These are phyloP conservation scores for Tetracladium marchalianum DNA, from an alignment of 495 filamentous ascomycete species.

Conservation along the genomic window DNA sequence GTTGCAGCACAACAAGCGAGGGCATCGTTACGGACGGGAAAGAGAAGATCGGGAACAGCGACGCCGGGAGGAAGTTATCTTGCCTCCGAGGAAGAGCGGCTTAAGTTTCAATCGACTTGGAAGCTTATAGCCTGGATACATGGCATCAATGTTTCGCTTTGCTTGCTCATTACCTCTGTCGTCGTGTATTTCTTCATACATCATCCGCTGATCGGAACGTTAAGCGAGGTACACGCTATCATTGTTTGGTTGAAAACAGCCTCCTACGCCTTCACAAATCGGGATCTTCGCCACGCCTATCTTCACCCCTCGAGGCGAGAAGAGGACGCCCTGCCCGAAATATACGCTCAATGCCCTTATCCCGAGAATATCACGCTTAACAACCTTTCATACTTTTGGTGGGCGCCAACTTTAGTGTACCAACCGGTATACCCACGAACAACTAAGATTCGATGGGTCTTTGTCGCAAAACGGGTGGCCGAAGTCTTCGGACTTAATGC, in stretches of 20 bases:
- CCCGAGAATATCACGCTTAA: conserved; percentile 77
- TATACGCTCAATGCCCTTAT: conserved; percentile 81
- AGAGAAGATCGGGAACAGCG: conserved; percentile 40
- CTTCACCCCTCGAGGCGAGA: conserved; percentile 55
- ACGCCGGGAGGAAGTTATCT: conserved; percentile 29
- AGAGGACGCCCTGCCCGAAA: conserved; percentile 53
- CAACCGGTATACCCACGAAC: conserved; percentile 92
- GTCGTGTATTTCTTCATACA: conserved; percentile 83
- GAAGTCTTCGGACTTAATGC: conserved; percentile 67
- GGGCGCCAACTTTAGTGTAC: conserved; percentile 92
- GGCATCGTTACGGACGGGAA: conserved; percentile 48
- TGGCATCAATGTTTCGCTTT: conserved; percentile 72
- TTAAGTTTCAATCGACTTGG: conserved; percentile 66
- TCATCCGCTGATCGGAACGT: conserved; percentile 86
- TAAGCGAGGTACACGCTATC: conserved; percentile 84
- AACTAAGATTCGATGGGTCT: conserved; percentile 66
- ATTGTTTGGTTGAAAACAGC: conserved; percentile 93
- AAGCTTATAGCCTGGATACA: conserved; percentile 65
- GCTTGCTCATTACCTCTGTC: conserved; percentile 67
- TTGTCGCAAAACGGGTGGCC: conserved; percentile 69
- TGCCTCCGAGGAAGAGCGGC: conserved; percentile 43
- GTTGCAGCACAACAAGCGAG: conserved; percentile 69
- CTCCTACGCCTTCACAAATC: conserved; percentile 94
- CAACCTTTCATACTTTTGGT: conserved; percentile 92
- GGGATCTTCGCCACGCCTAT: conserved; percentile 83